Base-by-base conservation (phyloP, 306 rosid genomes). In the Vigna hirtella region DNA sequence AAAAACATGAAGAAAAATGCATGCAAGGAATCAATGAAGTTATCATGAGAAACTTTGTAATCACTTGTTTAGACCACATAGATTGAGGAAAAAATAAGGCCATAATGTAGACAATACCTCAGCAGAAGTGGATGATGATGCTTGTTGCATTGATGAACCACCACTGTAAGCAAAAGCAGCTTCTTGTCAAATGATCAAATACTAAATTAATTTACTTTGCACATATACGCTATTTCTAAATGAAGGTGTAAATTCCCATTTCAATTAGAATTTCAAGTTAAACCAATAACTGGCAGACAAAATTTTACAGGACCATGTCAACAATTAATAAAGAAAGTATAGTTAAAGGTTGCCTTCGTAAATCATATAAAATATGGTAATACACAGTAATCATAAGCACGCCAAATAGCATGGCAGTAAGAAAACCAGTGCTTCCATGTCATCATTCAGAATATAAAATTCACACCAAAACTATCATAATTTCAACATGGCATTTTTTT, bases 41-140 rank as follows among this genome's bases (percentile, higher is more conserved):
- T 78, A 30, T 53, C 36, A 55, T 65, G 51, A 64, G 26, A 49
- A n/a, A 61, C 52, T 40, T 26, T 14, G 47, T 30, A 2, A 58
- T 72, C 42, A 73, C 32, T 76, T 68, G 51, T 12, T 52, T 55
- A 52, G 58, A 65, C 36, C 38, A 79, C 64, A 76, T 43, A 13
- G 34, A 74, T 26, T 16, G 78, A 22, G 40, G 5, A 30, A 30
- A 28, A 82, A 22, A 36, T 57, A 24, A 57, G 16, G 69, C 36
- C 65, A 34, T 32, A 51, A 59, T n/a, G 57, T 34, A 18, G 18
- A 40, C 16, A 71, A 74, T 89, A 95, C 98, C 98, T 95, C 98
- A 11, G 78, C 65, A 71, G 90, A 76, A 71, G 78, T 74, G 5
- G 94, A 95, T 38, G 97, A 86, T 5, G 96, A 83, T 72, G 88